Evolutionary conservation across 2,329 filamentous ascomycete genomes (phyloP), one percentile per base, ranked within the genome.

Genomic region (Stachybotrys echinatus): DNA sequence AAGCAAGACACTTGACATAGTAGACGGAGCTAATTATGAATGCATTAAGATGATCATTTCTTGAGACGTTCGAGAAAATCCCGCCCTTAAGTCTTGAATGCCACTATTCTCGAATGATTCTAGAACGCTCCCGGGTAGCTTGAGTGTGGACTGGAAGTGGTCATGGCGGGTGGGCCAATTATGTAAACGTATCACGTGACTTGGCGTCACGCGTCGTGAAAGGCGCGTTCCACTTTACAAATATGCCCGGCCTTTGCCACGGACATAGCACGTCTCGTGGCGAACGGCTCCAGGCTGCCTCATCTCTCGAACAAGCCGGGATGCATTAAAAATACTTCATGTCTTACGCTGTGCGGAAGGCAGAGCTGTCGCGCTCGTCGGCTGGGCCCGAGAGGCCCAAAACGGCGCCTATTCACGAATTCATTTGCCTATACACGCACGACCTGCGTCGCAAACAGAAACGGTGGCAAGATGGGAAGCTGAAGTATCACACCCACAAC

Each of bases 401-500:
- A 3, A 87, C 84, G 19, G 89, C 91, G 2, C 76, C 81, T 0
- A 90, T 96, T 38, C 74, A 88, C 62, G 90, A 95, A 62, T 95
- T 87, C 66, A 79, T 82, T 54, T 96, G 92, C 65, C 83, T 96
- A 5, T 96, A 89, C 68, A 95, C 91, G 2, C 83, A 89, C 63
- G 92, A 96, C 63, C 67, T 95, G 40, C 83, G 84, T 47, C 84
- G 89, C 50, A 96, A 96, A 71, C 85, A 89, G 58, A 96, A 96
- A 66, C 78, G 89, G 53, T 96, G 92, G 92, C 89, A 95, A 61
- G 92, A 96, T 84, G 92, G 92, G 34, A 84, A 84, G 47, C 80
- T 96, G 53, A 88, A 87, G 55, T 95, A 87, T 56, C 92, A 96
- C 63, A 87, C 88, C 1, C 96, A 95, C 79, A 96, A 96, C 72